These are phyloP conservation scores for Penicillium glabrum DNA, from an alignment of 2,329 filamentous ascomycete species.

Conservation along the genomic window DNA sequence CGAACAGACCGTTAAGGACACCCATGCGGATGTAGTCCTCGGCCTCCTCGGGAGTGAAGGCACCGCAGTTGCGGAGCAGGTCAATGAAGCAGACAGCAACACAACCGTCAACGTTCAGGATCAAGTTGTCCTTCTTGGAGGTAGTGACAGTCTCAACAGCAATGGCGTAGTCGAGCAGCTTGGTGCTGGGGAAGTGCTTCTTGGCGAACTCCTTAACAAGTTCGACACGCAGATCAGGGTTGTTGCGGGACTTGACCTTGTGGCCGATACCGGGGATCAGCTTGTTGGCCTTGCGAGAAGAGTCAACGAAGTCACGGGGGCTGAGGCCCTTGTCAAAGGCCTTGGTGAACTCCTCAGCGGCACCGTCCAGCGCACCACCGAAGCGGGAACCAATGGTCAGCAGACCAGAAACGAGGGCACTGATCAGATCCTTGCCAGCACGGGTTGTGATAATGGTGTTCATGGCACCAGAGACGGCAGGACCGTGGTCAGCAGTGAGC, in stretches of 20 bases:
- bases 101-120: constrained; percentile 97
- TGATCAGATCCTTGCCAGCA: constrained; percentile 98
- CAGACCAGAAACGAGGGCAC: constrained; percentile 90
- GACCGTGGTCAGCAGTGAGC: constrained; percentile 98
- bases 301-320: constrained; percentile 98
- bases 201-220: constrained; percentile 98
- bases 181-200: constrained; percentile 95
- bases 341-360: constrained; percentile 97
- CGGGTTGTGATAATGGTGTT: constrained; percentile 99
- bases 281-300: constrained; percentile 99
- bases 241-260: constrained; percentile 99
- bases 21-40: constrained; percentile 99
- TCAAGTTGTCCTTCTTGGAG: constrained; percentile 99
- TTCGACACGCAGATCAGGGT: constrained; percentile 98
- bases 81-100: constrained; percentile 99
- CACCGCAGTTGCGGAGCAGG: constrained; percentile 93
- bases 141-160: constrained; percentile 98
- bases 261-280: constrained; percentile 99
- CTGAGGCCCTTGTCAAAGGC: constrained; percentile 97
- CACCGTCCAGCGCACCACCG: constrained; percentile 96
- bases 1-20: constrained; percentile 99
- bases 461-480: constrained; percentile 98
- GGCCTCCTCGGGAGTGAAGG: constrained; percentile 92
- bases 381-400: constrained; percentile 97
- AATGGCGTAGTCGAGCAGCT: constrained; percentile 97